These are phyloP conservation scores for Elaeagnus macrophylla DNA, from an alignment of 306 rosid genomes.

Conservation along the genomic window DNA sequence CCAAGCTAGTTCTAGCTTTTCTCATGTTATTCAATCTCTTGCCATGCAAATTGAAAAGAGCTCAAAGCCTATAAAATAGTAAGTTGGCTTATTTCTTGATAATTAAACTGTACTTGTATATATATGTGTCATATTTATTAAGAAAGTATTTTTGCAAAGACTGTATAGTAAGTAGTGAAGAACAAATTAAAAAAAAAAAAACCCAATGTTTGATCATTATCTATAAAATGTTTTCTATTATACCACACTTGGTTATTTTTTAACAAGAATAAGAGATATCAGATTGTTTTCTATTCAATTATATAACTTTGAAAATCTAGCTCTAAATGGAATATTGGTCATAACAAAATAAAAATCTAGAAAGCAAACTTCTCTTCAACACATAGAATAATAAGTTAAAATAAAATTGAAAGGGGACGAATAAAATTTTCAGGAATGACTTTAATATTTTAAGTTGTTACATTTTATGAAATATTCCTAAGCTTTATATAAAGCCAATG, in stretches of 20 bases:
- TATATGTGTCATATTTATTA: not conserved
- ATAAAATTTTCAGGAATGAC: slow-evolving; percentile 20
- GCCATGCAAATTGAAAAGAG: slow-evolving; percentile 10
- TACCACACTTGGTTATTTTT: too few relatives aligned
- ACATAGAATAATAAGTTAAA: slow-evolving; percentile 28
- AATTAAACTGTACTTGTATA: too few relatives aligned
- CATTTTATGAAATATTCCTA: slow-evolving; percentile 48
- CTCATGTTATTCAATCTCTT: slow-evolving; percentile 3
- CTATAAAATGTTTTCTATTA: too few relatives aligned
- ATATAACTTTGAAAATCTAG: slow-evolving; percentile 16
- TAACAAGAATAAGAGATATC: slow-evolving; percentile 12
- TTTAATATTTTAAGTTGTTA: slow-evolving; percentile 19
- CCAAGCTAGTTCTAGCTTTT: slow-evolving; percentile 14
- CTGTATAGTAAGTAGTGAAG: too few relatives aligned
- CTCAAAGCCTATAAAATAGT: slow-evolving; percentile 1
- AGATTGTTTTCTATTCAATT: slow-evolving; percentile 38
- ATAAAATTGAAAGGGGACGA: slow-evolving; percentile 11
- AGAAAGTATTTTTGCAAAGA: too few relatives aligned
- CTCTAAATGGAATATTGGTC: slow-evolving; percentile 24
- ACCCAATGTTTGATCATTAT: too few relatives aligned
- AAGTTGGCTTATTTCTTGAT: not conserved
- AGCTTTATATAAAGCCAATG: slow-evolving; percentile 59
- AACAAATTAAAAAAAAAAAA: too few relatives aligned
- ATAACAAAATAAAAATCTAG: slow-evolving; percentile 15
- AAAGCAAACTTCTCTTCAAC: slow-evolving; percentile 35